Conservation (phyloP, 805 yeast species). For the Maudiozyma turicensis region DNA sequence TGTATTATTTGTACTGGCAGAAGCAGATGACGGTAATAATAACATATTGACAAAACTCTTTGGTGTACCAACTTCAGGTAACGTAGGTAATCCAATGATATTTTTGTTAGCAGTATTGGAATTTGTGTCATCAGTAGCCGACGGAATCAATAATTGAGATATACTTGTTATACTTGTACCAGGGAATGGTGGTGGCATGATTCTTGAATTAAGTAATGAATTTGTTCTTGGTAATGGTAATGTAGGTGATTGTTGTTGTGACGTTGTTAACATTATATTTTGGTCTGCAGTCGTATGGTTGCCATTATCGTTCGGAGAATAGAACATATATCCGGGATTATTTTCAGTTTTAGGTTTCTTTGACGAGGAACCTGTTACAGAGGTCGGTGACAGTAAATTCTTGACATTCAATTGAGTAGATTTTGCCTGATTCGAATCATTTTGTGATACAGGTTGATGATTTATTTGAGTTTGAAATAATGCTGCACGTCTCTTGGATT, state of each 20-base stretch:
- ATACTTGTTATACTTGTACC: constrained; percentile 3
- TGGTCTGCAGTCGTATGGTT: too few species aligned
- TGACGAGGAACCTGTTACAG: not conserved
- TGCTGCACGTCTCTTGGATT: constrained; percentile 9
- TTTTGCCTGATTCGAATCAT: not conserved
- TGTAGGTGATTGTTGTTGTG: not conserved
- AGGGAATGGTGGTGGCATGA: not conserved
- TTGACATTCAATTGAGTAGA: not conserved
- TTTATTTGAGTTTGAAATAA: constrained; percentile 13
- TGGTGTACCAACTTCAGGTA: constrained; percentile 15
- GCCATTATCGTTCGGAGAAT: too few species aligned
- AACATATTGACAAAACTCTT: constrained; percentile 21
- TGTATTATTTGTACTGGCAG: not conserved
- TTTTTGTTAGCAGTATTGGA: not conserved
- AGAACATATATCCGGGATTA: too few species aligned
- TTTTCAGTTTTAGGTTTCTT: not conserved
- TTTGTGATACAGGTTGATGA: constrained; percentile 5
- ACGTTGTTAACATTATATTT: not conserved
- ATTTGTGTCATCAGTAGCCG: not conserved
- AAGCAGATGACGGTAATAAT: constrained; percentile 5
- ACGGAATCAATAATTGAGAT: constrained; percentile 2
- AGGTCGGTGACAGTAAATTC: not conserved
- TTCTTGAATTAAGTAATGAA: not conserved
- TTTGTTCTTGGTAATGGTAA: not conserved
- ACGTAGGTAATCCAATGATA: constrained; percentile 3